Percentiles rank a stretch among this genome's conserved stretches.
Conservation (phyloP, 2,329 filamentous ascomycete species). For the Samsoniella hepiali region DNA sequence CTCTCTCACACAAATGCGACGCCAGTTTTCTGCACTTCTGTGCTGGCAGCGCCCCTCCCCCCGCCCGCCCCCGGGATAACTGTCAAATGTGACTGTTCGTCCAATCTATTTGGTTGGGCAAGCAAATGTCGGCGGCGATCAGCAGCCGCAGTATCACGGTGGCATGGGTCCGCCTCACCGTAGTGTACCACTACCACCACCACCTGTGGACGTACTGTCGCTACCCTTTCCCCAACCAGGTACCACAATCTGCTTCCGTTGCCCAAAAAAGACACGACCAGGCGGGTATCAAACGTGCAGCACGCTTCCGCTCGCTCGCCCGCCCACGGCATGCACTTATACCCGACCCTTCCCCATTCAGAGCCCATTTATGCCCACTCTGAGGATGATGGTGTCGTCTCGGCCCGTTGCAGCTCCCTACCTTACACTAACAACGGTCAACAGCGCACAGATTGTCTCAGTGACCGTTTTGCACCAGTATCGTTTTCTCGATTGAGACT, state of each 20-base stretch:
- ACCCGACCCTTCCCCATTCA: background rate
- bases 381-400: background rate
- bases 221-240: too few species aligned
- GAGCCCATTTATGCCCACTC: background rate
- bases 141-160: background rate
- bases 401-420: background rate
- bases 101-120: background rate
- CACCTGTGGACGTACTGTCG: too few species aligned
- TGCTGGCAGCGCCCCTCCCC: background rate
- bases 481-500: background rate
- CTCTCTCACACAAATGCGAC: background rate
- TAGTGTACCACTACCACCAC: background rate
- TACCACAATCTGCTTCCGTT: background rate
- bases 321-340: background rate
- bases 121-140: background rate
- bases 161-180: background rate
- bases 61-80: too few species aligned
- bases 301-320: background rate
- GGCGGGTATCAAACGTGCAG: background rate
- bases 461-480: background rate
- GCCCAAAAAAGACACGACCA: too few species aligned
- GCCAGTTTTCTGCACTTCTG: background rate
- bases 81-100: constrained; percentile 1
- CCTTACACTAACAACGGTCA: background rate
- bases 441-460: background rate